A percentile compares a stretch with the other conserved stretches of the same genome.
Evolutionary conservation across 331 rosid species (phyloP).

Genomic region (Arachis monticola): DNA sequence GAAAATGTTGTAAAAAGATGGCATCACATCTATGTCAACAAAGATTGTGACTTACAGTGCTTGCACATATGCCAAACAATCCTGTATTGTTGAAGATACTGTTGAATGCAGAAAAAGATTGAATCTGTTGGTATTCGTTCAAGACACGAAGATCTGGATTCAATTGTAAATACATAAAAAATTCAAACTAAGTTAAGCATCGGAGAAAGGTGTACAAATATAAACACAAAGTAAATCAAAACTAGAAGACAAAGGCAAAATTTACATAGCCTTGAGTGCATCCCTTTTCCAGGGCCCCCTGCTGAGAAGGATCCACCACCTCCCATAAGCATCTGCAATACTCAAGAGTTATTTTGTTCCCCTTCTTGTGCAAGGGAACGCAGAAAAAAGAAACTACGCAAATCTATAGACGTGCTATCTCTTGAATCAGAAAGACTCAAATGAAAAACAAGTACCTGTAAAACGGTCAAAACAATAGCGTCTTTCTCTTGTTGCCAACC

Average conservation of each 20-base stretch:
- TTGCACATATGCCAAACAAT: constrained; percentile 74
- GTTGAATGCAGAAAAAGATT: constrained; percentile 84
- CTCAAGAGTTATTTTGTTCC: constrained; percentile 31
- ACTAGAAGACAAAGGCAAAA: constrained; percentile 24
- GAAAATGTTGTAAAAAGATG: not conserved
- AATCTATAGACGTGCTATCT: not conserved
- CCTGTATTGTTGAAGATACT: constrained; percentile 88
- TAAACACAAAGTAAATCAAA: constrained; percentile 4
- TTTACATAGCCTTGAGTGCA: constrained; percentile 92
- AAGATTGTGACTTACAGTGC: constrained; percentile 66
- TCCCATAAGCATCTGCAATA: constrained; percentile 84
- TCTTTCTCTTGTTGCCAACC: constrained; percentile 82
- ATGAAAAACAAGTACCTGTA: constrained; percentile 56
- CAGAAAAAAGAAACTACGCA: not conserved
- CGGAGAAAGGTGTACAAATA: not conserved
- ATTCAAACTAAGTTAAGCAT: constrained; percentile 6
- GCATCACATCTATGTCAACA: constrained; percentile 15
- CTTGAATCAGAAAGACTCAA: constrained; percentile 2
- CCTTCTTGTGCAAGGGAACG: constrained; percentile 1
- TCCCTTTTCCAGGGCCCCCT: constrained; percentile 67
- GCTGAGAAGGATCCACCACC: constrained; percentile 82
- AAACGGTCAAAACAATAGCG: constrained; percentile 75
- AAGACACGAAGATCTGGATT: constrained; percentile 81
- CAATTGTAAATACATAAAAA: constrained; percentile 11
- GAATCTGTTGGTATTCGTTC: constrained; percentile 75